These are phyloP conservation scores for Zygosaccharomyces siamensis DNA, from an alignment of 805 yeast species.

Conservation along the genomic window DNA sequence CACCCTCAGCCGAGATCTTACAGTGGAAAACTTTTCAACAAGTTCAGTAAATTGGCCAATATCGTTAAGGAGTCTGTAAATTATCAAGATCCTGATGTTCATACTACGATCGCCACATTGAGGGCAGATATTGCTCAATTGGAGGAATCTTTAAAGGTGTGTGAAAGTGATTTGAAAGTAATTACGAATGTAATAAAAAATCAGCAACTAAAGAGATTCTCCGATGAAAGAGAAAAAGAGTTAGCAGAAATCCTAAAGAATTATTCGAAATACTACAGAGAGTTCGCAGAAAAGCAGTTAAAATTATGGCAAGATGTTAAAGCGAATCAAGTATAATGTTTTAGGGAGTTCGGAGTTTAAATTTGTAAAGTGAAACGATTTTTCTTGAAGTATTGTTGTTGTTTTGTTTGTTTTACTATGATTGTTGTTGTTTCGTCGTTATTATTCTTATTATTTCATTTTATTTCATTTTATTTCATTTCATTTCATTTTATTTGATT, in stretches of 20 bases:
- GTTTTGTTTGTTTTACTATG: not conserved
- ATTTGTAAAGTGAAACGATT: not conserved
- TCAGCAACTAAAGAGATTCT: slow-evolving; percentile 32
- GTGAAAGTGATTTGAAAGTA: slow-evolving; percentile 32
- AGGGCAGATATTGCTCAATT: slow-evolving; percentile 25
- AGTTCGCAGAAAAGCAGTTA: slow-evolving; percentile 28
- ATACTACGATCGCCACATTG: slow-evolving; percentile 17
- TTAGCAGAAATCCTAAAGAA: slow-evolving; percentile 23
- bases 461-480: no score
- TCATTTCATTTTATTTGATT: no score
- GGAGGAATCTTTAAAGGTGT: slow-evolving; percentile 20
- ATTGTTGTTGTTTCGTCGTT: not conserved
- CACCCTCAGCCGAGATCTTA: slow-evolving; percentile 21
- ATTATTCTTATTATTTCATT: not conserved
- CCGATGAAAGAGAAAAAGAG: slow-evolving; percentile 23
- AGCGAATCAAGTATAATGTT: slow-evolving; percentile 9
- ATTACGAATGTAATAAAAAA: slow-evolving; percentile 31
- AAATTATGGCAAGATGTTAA: slow-evolving; percentile 29
- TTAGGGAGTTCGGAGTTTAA: not conserved
- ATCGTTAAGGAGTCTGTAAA: slow-evolving; percentile 33
- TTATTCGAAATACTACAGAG: slow-evolving; percentile 29
- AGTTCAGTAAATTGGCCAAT: slow-evolving; percentile 29
- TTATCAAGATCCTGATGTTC: slow-evolving; percentile 31
- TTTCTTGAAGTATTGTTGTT: not conserved
- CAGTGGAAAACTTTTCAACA: slow-evolving; percentile 27